Percentiles rank a stretch among this genome's conserved stretches.
Evolutionary conservation across 164 flowering plant genomes (phyloP).

Genomic region (Stephania cephalantha): DNA sequence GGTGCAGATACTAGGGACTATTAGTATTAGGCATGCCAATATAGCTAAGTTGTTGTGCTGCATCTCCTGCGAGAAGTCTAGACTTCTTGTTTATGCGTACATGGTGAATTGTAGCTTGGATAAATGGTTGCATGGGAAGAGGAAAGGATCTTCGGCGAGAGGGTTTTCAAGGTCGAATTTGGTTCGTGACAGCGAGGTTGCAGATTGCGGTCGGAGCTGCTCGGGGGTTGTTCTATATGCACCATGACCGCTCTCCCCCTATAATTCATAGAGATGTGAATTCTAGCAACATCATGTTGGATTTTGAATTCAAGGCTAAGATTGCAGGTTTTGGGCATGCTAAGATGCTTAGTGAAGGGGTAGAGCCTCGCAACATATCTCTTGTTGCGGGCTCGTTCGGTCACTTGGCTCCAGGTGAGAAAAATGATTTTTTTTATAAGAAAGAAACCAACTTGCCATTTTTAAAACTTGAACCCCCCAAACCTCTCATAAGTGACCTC

Average conservation of each 20-base stretch:
- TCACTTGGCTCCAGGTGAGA: constrained; percentile 81
- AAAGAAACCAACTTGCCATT: too few species aligned
- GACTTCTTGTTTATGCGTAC: constrained; percentile 24
- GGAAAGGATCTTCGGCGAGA: constrained; percentile 6
- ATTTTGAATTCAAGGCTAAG: constrained; percentile 56
- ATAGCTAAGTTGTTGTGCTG: constrained; percentile 80
- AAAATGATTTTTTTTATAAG: neutral
- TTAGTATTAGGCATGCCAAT: constrained; percentile 64
- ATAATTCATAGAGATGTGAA: constrained; percentile 83
- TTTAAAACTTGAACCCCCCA: too few species aligned
- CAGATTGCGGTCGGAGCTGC: constrained; percentile 79
- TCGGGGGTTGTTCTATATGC: constrained; percentile 83
- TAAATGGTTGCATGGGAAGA: constrained; percentile 59
- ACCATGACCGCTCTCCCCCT: constrained; percentile 67
- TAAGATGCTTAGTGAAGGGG: constrained; percentile 42
- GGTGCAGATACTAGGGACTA: constrained; percentile 55
- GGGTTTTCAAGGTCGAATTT: neutral
- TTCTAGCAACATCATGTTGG: constrained; percentile 82
- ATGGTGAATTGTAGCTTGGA: constrained; percentile 76
- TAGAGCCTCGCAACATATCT: constrained; percentile 53
- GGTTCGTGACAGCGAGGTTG: constrained; percentile 30
- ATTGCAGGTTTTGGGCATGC: constrained; percentile 91
- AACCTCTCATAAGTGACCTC: too few species aligned
- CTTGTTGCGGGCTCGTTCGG: constrained; percentile 81
- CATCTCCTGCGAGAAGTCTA: constrained; percentile 50